Percentiles rank a stretch among this genome's conserved stretches.
phyloP scores from a whole-genome alignment of 1,139 yeast genomes.

The Kodamaea plutei region DNA sequence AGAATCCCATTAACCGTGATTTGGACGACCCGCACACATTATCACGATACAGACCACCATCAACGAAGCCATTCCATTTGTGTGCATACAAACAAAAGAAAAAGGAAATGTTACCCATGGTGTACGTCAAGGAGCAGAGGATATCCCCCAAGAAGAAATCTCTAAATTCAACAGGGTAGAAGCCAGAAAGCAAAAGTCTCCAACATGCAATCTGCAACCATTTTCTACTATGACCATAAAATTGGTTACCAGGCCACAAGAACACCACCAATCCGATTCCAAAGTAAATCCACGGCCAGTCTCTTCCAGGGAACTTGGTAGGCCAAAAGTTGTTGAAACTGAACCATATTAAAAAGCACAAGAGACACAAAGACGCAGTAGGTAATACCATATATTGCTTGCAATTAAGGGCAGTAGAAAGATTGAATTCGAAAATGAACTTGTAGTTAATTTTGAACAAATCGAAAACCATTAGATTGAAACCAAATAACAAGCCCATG shows the following conservation, averaged over 20 bases:
- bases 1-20: conserved; percentile 77
- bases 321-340: conserved; percentile 74
- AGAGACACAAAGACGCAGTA: conserved; percentile 46
- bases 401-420: conserved; percentile 63
- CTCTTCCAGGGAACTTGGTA: conserved; percentile 52
- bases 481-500: conserved; percentile 57
- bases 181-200: conserved; percentile 74
- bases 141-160: conserved; percentile 94
- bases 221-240: conserved; percentile 52
- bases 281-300: conserved; percentile 79
- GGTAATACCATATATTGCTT: conserved; percentile 65
- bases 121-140: conserved; percentile 79
- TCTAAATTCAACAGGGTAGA: conserved; percentile 90
- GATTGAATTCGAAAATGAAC: conserved; percentile 86
- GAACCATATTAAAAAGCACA: conserved; percentile 58
- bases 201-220: conserved; percentile 76
- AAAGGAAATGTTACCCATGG: conserved; percentile 80
- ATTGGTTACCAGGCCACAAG: conserved; percentile 61
- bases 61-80: conserved; percentile 55
- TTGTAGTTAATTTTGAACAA: conserved; percentile 76
- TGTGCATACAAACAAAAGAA: conserved; percentile 79
- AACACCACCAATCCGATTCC: conserved; percentile 48
- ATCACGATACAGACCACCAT: conserved; percentile 29
- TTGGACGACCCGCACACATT: conserved; percentile 69
- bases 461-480: conserved; percentile 73